These are phyloP conservation scores for Testicularia cyperi DNA, from an alignment of 1,284 basidiomycete species.

Conservation along the genomic window DNA sequence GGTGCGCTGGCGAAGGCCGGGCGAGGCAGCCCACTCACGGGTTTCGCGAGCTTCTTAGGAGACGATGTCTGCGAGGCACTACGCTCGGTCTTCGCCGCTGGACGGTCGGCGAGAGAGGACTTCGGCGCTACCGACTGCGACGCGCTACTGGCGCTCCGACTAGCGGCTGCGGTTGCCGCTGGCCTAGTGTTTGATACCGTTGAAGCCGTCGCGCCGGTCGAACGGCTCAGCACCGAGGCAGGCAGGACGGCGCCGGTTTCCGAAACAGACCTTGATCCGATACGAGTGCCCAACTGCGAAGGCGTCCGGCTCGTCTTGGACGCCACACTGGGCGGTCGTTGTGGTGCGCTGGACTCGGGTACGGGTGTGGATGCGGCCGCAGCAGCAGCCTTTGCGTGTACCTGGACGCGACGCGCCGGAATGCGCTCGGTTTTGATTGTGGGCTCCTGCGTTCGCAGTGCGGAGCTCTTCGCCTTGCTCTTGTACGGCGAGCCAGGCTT, in stretches of 20 bases:
- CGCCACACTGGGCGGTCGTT: neutral
- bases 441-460: constrained; percentile 12
- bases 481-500: constrained; percentile 24
- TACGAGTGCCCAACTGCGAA: neutral
- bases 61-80: too few relatives aligned
- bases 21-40: constrained; percentile 20
- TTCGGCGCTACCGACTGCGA: constrained; percentile 23
- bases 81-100: constrained; percentile 8
- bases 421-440: constrained; percentile 16
- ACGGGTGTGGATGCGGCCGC: too few relatives aligned
- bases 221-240: too few relatives aligned
- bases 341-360: neutral
- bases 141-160: too few relatives aligned
- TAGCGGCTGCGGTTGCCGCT: too few relatives aligned
- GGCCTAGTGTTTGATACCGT: too few relatives aligned
- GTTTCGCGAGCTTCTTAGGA: constrained; percentile 12
- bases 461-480: constrained; percentile 21
- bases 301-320: neutral
- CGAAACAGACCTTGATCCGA: neutral
- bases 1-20: constrained; percentile 10
- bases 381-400: too few relatives aligned
- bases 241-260: too few relatives aligned
- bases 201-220: too few relatives aligned
- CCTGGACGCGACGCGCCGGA: constrained; percentile 24
- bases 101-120: constrained; percentile 13